Conservation (phyloP, 192 early-diverging fungal genomes). For the Rhizophagus sp. region DNA sequence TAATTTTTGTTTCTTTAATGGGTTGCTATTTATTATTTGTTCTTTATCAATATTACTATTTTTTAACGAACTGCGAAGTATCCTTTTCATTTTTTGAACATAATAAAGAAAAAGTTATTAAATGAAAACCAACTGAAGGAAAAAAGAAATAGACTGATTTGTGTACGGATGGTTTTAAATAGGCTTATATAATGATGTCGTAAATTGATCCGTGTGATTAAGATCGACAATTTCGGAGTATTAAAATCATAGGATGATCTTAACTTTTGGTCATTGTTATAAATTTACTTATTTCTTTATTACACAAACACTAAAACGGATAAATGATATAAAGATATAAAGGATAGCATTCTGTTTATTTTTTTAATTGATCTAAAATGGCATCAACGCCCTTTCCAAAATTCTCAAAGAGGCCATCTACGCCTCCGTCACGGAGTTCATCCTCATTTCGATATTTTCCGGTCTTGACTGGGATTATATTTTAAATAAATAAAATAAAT, state of each 20-base stretch:
- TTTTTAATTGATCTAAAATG: constrained; percentile 40
- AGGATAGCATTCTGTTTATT: not conserved
- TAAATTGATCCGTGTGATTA: not conserved
- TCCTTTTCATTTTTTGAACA: not conserved
- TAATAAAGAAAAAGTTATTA: no score
- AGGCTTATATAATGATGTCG: no score
- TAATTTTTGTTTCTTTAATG: not conserved
- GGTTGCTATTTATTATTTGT: not conserved
- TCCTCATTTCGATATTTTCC: constrained; percentile 83
- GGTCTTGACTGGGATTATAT: constrained; percentile 62
- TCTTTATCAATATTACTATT: not conserved
- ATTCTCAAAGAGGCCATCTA: constrained; percentile 58
- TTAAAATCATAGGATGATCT: not conserved
- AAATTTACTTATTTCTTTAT: no score
- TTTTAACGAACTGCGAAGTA: not conserved
- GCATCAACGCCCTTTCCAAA: constrained; percentile 69
- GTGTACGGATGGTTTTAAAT: not conserved
- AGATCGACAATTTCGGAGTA: not conserved
- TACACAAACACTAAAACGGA: no score
- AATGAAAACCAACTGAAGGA: no score
- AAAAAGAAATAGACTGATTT: no score
- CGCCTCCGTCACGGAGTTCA: constrained; percentile 53
- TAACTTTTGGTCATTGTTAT: no score
- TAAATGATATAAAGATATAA: not conserved
- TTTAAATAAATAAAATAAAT: not conserved